Evolutionary conservation across 1,284 basidiomycete genomes (phyloP), one percentile per base, ranked within the genome.

Genomic region (Microbotryomycetes sp.): DNA sequence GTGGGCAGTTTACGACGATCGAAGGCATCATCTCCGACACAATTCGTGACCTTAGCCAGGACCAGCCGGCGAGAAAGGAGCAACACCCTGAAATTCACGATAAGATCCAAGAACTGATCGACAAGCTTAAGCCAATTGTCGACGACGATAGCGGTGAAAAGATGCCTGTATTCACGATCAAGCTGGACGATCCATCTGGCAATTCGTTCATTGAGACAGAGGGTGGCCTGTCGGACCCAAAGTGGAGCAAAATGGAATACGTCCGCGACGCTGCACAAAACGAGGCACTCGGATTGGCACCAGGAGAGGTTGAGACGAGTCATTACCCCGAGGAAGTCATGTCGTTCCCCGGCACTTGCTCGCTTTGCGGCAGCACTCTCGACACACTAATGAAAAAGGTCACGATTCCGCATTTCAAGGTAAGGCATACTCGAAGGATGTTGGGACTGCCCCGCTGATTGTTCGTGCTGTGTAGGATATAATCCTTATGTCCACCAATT

Each of bases 401-500:
- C 71, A 86, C 85, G 72, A 97, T 99, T 68, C 96, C 96, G 0
- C 94, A 99, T 77, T 98, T 99, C 82, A 91, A 98, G 81, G 90
- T 88, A 61, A 56, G 79, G 65, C 29, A 29, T 13, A n/a, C 47
- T 7, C 15, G n/a, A n/a, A n/a, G n/a, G n/a, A n/a, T n/a, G n/a
- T n/a, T n/a, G n/a, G n/a, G n/a, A n/a, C 30, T 48, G 46, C 47
- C 18, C 15, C 49, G 28, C n/a, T 5, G 24, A 45, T 1, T 41
- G 6, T 30, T 5, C 15, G 6, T 29, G 51, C 9, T 6, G 0
- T 18, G 29, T 64, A 92, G 88, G 92, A 99, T 73, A 88, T 94
- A 62, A 79, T 98, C 65, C 93, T 99, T 77, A 98, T 98, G 94
- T 96, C 93, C 27, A 94, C 93, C 27, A 96, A 97, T 74, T 98